Evolutionary conservation across 768 basidiomycete species (phyloP).

Genomic region (Royoungia palumana): DNA sequence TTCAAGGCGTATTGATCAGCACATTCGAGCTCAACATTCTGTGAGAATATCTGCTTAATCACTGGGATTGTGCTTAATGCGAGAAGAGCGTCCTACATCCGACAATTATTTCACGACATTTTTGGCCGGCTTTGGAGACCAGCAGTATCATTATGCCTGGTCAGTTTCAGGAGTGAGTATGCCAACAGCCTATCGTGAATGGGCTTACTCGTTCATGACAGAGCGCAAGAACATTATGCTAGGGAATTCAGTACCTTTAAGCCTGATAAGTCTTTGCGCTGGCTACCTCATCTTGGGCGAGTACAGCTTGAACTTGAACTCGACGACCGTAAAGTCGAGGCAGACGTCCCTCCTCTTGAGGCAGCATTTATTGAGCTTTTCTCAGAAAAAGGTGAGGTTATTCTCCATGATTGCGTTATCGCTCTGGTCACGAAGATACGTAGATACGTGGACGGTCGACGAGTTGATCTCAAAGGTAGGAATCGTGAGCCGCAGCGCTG

Average conservation of each 20-base stretch:
- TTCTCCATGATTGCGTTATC: background rate
- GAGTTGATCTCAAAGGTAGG: conserved; percentile 66
- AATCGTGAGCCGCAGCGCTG: conserved; percentile 56
- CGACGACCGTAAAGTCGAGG: conserved; percentile 71
- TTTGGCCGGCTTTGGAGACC: conserved; percentile 87
- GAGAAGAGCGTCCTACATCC: conserved; percentile 73
- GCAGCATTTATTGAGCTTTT: conserved; percentile 90
- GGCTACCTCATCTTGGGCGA: conserved; percentile 87
- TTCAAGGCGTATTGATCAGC: conserved; percentile 85
- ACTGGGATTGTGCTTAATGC: conserved; percentile 5
- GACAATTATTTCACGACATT: conserved; percentile 88
- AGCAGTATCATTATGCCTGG: conserved; percentile 78
- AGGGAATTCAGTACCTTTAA: conserved; percentile 79
- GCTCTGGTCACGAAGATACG: background rate
- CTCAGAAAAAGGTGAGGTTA: conserved; percentile 53
- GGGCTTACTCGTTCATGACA: conserved; percentile 27
- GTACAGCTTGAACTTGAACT: conserved; percentile 79
- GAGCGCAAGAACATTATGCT: conserved; percentile 74
- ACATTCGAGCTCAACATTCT: conserved; percentile 69
- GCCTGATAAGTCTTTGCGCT: conserved; percentile 87
- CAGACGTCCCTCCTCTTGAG: conserved; percentile 82
- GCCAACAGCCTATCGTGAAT: background rate
- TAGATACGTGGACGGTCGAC: conserved; percentile 69
- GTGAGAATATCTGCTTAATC: conserved; percentile 39
- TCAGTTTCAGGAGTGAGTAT: conserved; percentile 70